Conservation (phyloP, 306 rosid genomes). For the Begonia masoniana region DNA sequence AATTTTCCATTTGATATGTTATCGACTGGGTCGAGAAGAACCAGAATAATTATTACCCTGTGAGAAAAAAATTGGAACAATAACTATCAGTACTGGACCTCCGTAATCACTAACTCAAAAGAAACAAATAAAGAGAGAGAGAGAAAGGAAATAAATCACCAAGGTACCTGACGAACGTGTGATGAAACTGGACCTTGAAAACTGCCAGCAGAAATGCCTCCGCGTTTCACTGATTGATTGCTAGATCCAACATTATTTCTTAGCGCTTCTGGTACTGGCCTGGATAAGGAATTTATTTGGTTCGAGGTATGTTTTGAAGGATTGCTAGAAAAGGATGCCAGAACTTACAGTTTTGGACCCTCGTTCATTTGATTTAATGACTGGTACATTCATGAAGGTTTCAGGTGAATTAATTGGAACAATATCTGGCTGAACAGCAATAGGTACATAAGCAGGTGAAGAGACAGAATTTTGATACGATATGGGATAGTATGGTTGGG, state of each 20-base stretch:
- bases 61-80: conserved; percentile 2
- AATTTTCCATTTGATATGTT: conserved; percentile 37
- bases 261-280: conserved; percentile 45
- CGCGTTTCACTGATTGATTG: conserved; percentile 39
- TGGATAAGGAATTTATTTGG: conserved; percentile 41
- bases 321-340: conserved; percentile 48
- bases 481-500: conserved; percentile 50
- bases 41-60: conserved; percentile 42
- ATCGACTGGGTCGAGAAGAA: conserved; percentile 32
- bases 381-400: conserved; percentile 36
- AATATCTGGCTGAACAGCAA: conserved; percentile 50
- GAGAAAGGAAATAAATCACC: neutral
- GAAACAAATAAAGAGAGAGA: no score
- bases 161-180: conserved; percentile 45
- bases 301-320: conserved; percentile 33
- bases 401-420: conserved; percentile 41
- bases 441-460: conserved; percentile 54
- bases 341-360: conserved; percentile 50
- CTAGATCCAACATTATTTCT: conserved; percentile 44
- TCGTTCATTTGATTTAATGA: conserved; percentile 54
- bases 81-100: no score
- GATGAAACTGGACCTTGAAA: conserved; percentile 36
- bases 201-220: conserved; percentile 44
- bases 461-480: conserved; percentile 55
- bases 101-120: no score